phyloP scores from a whole-genome alignment of 2,329 filamentous ascomycete species.

The Ophiostoma quercus region DNA sequence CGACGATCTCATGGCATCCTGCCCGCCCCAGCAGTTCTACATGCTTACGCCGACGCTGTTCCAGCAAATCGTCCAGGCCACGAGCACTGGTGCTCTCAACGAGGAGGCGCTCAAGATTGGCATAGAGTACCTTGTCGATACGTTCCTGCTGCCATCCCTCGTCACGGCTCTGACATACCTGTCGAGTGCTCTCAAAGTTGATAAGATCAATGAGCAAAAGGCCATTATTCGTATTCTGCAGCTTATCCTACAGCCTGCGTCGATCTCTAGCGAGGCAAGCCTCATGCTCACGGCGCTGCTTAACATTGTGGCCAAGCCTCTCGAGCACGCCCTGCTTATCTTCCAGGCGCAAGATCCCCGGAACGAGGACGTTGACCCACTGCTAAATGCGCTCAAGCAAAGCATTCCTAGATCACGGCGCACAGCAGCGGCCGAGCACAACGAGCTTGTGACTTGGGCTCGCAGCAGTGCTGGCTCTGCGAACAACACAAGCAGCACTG shows the following conservation, averaged over 20 bases:
- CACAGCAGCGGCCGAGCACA: constrained; percentile 56
- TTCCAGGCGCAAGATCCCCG: constrained; percentile 62
- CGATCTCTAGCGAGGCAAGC: constrained; percentile 64
- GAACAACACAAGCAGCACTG: constrained; percentile 35
- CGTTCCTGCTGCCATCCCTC: constrained; percentile 72
- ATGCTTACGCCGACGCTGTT: constrained; percentile 71
- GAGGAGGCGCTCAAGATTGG: constrained; percentile 69
- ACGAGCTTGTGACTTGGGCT: constrained; percentile 65
- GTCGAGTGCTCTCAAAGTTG: constrained; percentile 62
- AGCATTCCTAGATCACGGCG: constrained; percentile 55
- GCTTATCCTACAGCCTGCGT: constrained; percentile 63
- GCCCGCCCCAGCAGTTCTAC: constrained; percentile 78
- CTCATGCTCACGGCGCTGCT: constrained; percentile 67
- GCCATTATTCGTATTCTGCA: constrained; percentile 67
- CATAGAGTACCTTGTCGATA: constrained; percentile 74
- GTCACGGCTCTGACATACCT: constrained; percentile 69
- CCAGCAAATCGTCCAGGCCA: constrained; percentile 66
- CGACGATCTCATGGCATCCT: constrained; percentile 76
- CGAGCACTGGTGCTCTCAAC: constrained; percentile 58
- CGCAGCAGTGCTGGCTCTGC: neutral
- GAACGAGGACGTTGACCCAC: constrained; percentile 63
- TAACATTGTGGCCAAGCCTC: constrained; percentile 62
- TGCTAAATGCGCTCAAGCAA: constrained; percentile 60
- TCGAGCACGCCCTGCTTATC: constrained; percentile 62
- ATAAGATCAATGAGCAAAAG: constrained; percentile 58